phyloP scores from a whole-genome alignment of 2,329 filamentous ascomycete species.

The Penicillium sp. region DNA sequence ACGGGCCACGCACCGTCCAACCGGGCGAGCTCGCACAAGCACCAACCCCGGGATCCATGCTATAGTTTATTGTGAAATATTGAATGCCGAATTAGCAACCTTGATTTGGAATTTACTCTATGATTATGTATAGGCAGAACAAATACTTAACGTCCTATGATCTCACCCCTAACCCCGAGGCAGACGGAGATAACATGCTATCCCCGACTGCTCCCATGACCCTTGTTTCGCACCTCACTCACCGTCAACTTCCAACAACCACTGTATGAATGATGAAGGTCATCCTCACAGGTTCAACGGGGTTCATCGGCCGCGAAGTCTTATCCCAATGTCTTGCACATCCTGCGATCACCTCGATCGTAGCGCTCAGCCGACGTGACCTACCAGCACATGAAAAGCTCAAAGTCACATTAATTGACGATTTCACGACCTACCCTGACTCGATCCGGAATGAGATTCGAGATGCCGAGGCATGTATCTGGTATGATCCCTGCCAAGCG shows the following conservation, averaged over 20 bases:
- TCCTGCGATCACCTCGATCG: conserved; percentile 51
- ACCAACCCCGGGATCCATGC: neutral
- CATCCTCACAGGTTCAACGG: conserved; percentile 18
- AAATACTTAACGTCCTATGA: neutral
- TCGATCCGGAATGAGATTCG: conserved; percentile 42
- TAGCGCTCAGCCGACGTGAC: conserved; percentile 51
- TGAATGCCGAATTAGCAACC: neutral
- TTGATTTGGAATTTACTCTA: neutral
- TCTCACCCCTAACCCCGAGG: neutral
- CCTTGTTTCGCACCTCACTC: neutral
- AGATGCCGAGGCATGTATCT: conserved; percentile 48
- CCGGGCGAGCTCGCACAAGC: conserved; percentile 12
- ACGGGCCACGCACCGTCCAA: conserved; percentile 17
- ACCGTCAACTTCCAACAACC: neutral
- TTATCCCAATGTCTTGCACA: conserved; percentile 51
- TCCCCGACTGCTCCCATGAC: neutral
- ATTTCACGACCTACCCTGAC: conserved; percentile 54
- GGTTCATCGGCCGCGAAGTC: conserved; percentile 39
- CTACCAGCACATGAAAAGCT: conserved; percentile 49
- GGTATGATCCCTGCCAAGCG: conserved; percentile 23
- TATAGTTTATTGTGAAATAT: neutral
- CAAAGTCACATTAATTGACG: conserved; percentile 50
- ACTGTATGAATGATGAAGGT: conserved; percentile 18
- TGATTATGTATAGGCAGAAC: neutral
- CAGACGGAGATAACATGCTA: neutral